Evolutionary conservation across 2,329 filamentous ascomycete species (phyloP).

Genomic region (Aspergillus neoniger): DNA sequence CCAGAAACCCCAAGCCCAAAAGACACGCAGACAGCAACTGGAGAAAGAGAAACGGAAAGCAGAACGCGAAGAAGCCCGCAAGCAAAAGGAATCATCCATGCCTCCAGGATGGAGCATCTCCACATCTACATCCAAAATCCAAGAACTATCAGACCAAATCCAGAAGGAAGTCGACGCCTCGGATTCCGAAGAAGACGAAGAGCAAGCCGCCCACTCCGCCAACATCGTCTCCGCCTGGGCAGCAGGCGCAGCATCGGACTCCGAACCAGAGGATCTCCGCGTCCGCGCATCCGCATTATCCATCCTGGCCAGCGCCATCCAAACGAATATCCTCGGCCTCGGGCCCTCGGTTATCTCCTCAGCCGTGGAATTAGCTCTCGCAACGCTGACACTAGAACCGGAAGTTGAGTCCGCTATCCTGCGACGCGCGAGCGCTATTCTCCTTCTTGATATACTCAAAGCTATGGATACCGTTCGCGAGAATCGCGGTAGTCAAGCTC

Average conservation of each 20-base stretch:
- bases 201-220: constrained; percentile 35
- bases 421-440: constrained; percentile 42
- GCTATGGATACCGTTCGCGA: constrained; percentile 41
- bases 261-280: constrained; percentile 47
- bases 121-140: background rate
- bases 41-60: constrained; percentile 29
- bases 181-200: constrained; percentile 36
- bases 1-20: constrained; percentile 38
- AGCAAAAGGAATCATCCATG: constrained; percentile 27
- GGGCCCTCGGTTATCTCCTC: constrained; percentile 38
- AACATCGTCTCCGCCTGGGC: constrained; percentile 46
- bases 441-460: constrained; percentile 45
- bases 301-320: constrained; percentile 44
- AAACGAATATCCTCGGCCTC: constrained; percentile 43
- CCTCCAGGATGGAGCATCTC: constrained; percentile 31
- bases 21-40: constrained; percentile 27
- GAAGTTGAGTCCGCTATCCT: constrained; percentile 43
- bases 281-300: constrained; percentile 47
- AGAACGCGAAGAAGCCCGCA: constrained; percentile 32
- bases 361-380: constrained; percentile 43
- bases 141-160: constrained; percentile 1
- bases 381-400: constrained; percentile 41
- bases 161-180: no score
- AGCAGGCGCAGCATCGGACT: constrained; percentile 38
- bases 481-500: constrained; percentile 25